A percentile compares a stretch with the other conserved stretches of the same genome.
Conservation (phyloP, 1,139 yeast genomes). For the Saccharomycopsis crataegensis region DNA sequence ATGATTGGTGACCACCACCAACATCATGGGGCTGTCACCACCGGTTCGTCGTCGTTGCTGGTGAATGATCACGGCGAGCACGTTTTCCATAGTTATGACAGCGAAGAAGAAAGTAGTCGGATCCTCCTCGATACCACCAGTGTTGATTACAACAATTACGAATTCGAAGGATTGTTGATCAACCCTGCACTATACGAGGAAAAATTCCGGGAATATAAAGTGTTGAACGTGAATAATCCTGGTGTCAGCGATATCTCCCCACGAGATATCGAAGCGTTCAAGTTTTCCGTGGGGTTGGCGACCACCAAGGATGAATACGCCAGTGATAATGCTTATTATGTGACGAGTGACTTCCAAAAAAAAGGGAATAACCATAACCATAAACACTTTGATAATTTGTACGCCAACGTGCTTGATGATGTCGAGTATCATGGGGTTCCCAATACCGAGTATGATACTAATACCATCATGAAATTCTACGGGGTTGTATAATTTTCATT, state of each 20-base stretch:
- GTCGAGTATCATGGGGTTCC: background rate
- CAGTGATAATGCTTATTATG: background rate
- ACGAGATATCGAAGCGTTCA: slow-evolving; percentile 1
- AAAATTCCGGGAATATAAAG: slow-evolving; percentile 7
- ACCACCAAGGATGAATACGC: background rate
- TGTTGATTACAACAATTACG: background rate
- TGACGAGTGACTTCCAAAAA: no score
- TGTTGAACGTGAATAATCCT: background rate
- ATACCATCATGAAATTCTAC: background rate
- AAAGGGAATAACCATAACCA: background rate
- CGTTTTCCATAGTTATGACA: background rate
- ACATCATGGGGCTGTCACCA: background rate
- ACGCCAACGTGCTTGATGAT: background rate
- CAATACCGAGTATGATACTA: background rate
- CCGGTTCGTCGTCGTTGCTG: no score
- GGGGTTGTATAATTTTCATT: no score
- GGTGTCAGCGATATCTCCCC: background rate
- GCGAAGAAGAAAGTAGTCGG: background rate
- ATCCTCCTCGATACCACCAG: no score
- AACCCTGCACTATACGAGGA: slow-evolving; percentile 5
- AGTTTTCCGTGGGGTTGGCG: slow-evolving; percentile 2
- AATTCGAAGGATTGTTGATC: slow-evolving; percentile 5
- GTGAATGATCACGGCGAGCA: slow-evolving; percentile 2
- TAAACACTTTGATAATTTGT: background rate
- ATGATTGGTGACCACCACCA: background rate